Evolutionary conservation across 371 early-diverging fungal genomes (phyloP).

Genomic region (Coemansia linderi): DNA sequence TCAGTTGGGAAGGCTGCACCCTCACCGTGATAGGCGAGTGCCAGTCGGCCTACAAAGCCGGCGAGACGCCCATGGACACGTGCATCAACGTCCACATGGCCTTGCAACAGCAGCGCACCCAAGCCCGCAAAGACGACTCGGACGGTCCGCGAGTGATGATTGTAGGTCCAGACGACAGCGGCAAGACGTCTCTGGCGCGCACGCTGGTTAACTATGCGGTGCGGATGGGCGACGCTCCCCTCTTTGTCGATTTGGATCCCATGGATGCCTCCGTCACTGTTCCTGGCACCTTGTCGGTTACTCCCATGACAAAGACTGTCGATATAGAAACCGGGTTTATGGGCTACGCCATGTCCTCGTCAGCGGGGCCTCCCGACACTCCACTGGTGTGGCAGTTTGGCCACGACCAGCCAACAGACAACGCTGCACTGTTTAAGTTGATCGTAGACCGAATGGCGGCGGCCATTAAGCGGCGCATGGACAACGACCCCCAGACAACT

Average conservation of each 20-base stretch:
- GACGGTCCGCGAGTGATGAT: conserved; percentile 67
- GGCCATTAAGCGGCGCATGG: conserved; percentile 66
- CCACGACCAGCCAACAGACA: conserved; percentile 73
- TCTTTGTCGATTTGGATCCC: conserved; percentile 86
- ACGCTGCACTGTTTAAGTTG: conserved; percentile 72
- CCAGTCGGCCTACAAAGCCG: conserved; percentile 82
- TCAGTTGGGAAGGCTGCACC: conserved; percentile 91
- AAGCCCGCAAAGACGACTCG: conserved; percentile 49
- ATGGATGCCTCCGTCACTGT: conserved; percentile 74
- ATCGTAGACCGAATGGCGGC: conserved; percentile 66
- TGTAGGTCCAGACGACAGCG: conserved; percentile 88
- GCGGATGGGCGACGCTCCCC: conserved; percentile 70
- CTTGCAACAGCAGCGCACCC: conserved; percentile 74
- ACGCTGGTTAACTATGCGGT: conserved; percentile 84
- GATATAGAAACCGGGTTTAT: conserved; percentile 88
- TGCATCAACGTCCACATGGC: conserved; percentile 88
- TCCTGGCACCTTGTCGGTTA: conserved; percentile 85
- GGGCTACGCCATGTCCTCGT: conserved; percentile 67
- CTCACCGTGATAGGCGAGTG: conserved; percentile 68
- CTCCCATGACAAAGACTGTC: conserved; percentile 70
- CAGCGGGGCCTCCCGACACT: conserved; percentile 67
- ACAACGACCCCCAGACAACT: conserved; percentile 65
- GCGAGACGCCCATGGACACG: conserved; percentile 91
- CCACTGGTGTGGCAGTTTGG: conserved; percentile 93
- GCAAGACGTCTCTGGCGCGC: conserved; percentile 85